phyloP scores from a whole-genome alignment of 2,329 filamentous ascomycete species.

The Aspergillus aculeatinus region DNA sequence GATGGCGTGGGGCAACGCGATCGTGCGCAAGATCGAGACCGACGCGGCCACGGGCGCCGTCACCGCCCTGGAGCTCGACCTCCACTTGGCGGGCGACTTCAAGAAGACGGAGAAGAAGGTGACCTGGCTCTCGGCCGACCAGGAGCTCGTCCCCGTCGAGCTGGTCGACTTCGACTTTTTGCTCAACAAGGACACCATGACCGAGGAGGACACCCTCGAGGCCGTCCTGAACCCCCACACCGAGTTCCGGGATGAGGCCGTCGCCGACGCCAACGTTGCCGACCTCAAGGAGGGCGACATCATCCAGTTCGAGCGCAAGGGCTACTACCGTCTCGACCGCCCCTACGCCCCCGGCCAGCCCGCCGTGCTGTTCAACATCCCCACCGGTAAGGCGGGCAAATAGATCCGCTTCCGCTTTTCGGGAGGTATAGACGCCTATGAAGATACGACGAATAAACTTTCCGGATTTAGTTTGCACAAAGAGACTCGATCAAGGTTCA shows the following conservation, averaged over 20 bases:
- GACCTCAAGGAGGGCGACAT: conserved; percentile 83
- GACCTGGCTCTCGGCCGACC: conserved; percentile 81
- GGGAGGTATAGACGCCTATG: neutral
- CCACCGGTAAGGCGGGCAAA: conserved; percentile 58
- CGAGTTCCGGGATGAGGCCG: conserved; percentile 68
- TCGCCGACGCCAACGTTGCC: conserved; percentile 78
- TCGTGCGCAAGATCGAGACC: conserved; percentile 52
- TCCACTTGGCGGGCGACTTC: conserved; percentile 90
- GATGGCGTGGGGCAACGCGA: conserved; percentile 83
- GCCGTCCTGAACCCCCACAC: conserved; percentile 78
- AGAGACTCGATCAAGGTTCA: too few species aligned
- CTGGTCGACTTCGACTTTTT: conserved; percentile 94
- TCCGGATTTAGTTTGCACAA: neutral
- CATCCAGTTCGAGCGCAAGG: conserved; percentile 91
- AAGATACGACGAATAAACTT: neutral
- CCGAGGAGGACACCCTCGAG: conserved; percentile 82
- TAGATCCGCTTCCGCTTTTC: conserved; percentile 14
- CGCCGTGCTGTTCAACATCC: conserved; percentile 68
- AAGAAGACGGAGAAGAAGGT: conserved; percentile 97
- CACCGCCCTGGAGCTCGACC: conserved; percentile 71
- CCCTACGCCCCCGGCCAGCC: conserved; percentile 58
- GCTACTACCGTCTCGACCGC: conserved; percentile 82
- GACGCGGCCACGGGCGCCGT: conserved; percentile 57
- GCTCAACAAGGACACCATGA: conserved; percentile 90
- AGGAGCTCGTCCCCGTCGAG: conserved; percentile 77